phyloP scores from a whole-genome alignment of 2,329 filamentous ascomycete genomes.

The Gnomoniopsis smithogilvyi region DNA sequence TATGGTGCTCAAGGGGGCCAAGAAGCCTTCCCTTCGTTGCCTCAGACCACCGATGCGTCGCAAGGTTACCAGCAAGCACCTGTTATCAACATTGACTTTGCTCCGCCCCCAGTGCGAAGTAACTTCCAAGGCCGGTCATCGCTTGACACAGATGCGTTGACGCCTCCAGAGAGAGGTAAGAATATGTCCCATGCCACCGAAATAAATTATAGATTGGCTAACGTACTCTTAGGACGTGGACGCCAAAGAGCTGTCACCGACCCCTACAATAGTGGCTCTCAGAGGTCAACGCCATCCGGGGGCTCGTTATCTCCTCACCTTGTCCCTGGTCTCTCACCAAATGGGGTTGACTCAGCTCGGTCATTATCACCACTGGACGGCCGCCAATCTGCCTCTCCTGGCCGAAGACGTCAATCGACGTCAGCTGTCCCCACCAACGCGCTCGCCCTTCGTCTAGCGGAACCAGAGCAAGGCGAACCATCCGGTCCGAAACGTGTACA shows the following conservation, averaged over 20 bases:
- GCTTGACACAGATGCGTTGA: conserved; percentile 72
- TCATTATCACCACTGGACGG: conserved; percentile 60
- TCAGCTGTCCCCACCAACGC: conserved; percentile 60
- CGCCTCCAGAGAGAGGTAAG: conserved; percentile 71
- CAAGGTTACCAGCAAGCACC: conserved; percentile 62
- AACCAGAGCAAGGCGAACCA: conserved; percentile 75
- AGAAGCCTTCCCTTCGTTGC: conserved; percentile 52
- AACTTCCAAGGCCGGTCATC: conserved; percentile 65
- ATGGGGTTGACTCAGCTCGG: conserved; percentile 45
- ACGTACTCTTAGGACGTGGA: conserved; percentile 36
- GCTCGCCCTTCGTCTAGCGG: conserved; percentile 85
- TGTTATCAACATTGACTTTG: conserved; percentile 91
- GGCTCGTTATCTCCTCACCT: conserved; percentile 49
- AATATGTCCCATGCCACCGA: background rate
- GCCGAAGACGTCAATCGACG: conserved; percentile 58
- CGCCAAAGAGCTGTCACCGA: conserved; percentile 58
- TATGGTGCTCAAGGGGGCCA: conserved; percentile 38
- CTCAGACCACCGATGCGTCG: conserved; percentile 46
- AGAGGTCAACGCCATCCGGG: conserved; percentile 36
- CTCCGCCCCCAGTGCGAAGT: conserved; percentile 66
- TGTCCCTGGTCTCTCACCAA: conserved; percentile 39
- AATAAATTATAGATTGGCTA: background rate
- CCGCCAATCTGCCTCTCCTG: conserved; percentile 41
- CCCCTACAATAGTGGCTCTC: conserved; percentile 50
- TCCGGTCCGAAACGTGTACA: conserved; percentile 75